phyloP scores from a whole-genome alignment of 441 rosid species.

The Kokia cookei region DNA sequence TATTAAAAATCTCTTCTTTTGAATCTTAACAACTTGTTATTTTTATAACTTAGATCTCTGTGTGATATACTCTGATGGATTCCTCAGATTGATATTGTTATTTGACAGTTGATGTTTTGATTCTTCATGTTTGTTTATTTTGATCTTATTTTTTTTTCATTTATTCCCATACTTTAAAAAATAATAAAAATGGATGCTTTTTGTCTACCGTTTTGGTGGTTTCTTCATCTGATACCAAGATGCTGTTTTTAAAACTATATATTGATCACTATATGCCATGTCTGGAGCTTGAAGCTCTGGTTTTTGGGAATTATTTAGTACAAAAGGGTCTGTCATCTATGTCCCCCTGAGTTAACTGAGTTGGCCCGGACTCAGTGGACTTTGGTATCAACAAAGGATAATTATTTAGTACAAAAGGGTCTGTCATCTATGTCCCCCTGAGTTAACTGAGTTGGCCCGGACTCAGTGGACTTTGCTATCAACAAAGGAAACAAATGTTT shows the following conservation, averaged over 20 bases:
- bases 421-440: conserved; percentile 74
- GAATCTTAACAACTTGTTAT: conserved; percentile 4
- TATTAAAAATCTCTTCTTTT: conserved; percentile 14
- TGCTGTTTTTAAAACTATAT: conserved; percentile 55
- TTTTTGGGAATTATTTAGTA: conserved; percentile 41
- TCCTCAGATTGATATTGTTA: conserved; percentile 40
- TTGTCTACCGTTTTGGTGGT: conserved; percentile 71
- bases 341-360: conserved; percentile 66
- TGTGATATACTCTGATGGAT: conserved; percentile 33
- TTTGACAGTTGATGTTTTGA: conserved; percentile 39
- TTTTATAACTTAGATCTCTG: conserved; percentile 18
- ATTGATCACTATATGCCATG: conserved; percentile 33
- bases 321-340: conserved; percentile 39
- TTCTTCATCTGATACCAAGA: conserved; percentile 66
- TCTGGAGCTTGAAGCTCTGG: conserved; percentile 32
- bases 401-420: conserved; percentile 25
- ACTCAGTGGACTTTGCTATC: conserved; percentile 69
- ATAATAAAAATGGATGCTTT: conserved; percentile 51
- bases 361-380: conserved; percentile 59
- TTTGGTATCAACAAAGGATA: conserved; percentile 64
- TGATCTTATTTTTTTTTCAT: conserved; percentile 10
- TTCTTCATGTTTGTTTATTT: conserved; percentile 21
- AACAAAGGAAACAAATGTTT: conserved; percentile 54
- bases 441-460: conserved; percentile 44
- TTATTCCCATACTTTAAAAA: conserved; percentile 18